Evolutionary conservation across 73 alveolate species (phyloP).

Genomic region (Paramecium caudatum): DNA sequence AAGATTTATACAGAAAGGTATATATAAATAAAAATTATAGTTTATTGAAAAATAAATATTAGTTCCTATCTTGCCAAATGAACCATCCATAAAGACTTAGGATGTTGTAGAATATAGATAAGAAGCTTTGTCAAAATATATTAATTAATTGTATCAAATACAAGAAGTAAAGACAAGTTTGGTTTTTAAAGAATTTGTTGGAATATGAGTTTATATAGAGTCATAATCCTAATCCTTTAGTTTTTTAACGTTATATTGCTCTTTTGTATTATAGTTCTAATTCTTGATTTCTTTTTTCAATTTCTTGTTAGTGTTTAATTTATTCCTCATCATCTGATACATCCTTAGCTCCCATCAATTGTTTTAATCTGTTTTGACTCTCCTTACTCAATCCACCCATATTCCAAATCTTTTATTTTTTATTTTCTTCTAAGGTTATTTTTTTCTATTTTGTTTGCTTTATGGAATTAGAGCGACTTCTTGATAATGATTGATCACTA

Average conservation of each 20-base stretch:
- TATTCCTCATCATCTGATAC: conserved; percentile 60
- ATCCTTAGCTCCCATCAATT: conserved; percentile 56
- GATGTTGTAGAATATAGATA: conserved; percentile 10
- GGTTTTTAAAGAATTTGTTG: conserved; percentile 54
- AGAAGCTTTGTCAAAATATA: conserved; percentile 26
- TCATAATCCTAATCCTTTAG: conserved; percentile 47
- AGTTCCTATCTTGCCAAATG: conserved; percentile 19
- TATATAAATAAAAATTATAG: background rate
- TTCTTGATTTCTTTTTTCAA: conserved; percentile 55
- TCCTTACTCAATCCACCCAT: conserved; percentile 64
- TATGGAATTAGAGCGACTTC: background rate
- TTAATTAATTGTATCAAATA: conserved; percentile 25
- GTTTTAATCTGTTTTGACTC: background rate
- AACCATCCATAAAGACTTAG: background rate
- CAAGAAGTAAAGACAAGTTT: background rate
- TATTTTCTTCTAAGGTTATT: background rate
- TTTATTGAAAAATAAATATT: background rate
- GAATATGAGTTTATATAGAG: conserved; percentile 6
- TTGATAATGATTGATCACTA: conserved; percentile 35
- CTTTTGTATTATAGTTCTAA: conserved; percentile 36
- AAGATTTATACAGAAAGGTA: conserved; percentile 39
- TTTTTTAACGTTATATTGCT: conserved; percentile 32
- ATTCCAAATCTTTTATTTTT: conserved; percentile 50
- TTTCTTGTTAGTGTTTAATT: background rate
- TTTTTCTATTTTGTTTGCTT: background rate